Evolutionary conservation across 768 basidiomycete species (phyloP).

Genomic region (Lactarius deliciosus): DNA sequence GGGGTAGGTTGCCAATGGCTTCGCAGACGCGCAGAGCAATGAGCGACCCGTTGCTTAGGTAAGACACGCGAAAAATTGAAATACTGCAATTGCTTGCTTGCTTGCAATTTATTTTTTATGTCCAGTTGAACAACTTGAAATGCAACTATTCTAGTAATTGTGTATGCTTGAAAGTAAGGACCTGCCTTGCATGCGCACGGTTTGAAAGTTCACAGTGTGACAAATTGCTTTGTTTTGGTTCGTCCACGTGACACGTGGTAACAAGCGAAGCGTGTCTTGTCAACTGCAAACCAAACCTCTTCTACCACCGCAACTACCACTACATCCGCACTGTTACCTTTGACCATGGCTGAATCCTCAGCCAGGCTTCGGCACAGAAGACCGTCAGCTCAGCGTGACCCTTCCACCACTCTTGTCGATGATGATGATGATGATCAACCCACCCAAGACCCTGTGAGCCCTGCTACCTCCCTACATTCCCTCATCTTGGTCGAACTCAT

Average conservation of each 20-base stretch:
- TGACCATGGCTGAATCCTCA: constrained; percentile 21
- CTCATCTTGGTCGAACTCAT: background rate
- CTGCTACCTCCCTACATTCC: background rate
- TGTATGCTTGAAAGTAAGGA: too few species aligned
- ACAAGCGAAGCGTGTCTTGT: background rate
- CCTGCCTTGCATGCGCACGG: background rate
- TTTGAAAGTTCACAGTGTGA: background rate
- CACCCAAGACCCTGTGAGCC: constrained; percentile 21
- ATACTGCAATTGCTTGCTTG: background rate
- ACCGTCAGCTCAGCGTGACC: constrained; percentile 12
- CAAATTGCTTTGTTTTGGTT: background rate
- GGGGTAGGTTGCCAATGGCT: background rate
- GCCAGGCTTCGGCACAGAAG: constrained; percentile 17
- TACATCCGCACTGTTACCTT: background rate
- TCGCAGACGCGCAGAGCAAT: background rate
- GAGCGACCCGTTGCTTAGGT: background rate
- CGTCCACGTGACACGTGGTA: constrained; percentile 5
- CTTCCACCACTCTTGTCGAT: background rate
- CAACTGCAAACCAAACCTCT: background rate
- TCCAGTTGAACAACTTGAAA: too few species aligned
- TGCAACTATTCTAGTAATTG: too few species aligned
- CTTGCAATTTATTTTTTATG: too few species aligned
- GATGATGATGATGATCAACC: constrained; percentile 20
- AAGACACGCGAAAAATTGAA: background rate
- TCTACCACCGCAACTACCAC: background rate